These are phyloP conservation scores for Naganishia sp. DNA, from an alignment of 1,284 basidiomycete genomes.

Conservation along the genomic window DNA sequence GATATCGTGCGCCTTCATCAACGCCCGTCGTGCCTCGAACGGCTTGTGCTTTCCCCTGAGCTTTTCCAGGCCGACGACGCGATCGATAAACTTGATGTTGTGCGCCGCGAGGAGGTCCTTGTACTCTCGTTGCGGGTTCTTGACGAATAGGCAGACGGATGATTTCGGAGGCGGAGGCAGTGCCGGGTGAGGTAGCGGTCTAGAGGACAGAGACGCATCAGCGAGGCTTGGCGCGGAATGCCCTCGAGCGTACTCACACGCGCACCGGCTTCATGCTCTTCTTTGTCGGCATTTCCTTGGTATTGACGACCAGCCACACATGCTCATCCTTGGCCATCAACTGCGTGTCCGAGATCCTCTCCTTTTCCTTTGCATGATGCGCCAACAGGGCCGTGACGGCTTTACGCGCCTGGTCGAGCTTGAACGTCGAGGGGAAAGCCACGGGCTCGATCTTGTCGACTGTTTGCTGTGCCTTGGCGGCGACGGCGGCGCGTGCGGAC, in stretches of 20 bases:
- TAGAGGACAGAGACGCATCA: slow-evolving; percentile 46
- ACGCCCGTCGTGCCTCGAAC: slow-evolving; percentile 80
- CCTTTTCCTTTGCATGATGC: slow-evolving; percentile 66
- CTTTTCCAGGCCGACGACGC: slow-evolving; percentile 89
- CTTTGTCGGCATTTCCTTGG: slow-evolving; percentile 74
- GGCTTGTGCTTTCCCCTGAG: slow-evolving; percentile 90
- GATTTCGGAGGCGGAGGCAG: slow-evolving; percentile 74
- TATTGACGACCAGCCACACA: slow-evolving; percentile 80
- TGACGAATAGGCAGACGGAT: slow-evolving; percentile 84
- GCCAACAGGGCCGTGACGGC: slow-evolving; percentile 74
- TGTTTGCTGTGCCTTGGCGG: slow-evolving; percentile 1
- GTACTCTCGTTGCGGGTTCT: slow-evolving; percentile 94
- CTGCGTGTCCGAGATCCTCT: slow-evolving; percentile 69
- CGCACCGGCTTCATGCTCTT: slow-evolving; percentile 77
- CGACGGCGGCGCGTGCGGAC: slow-evolving; percentile 10
- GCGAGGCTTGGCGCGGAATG: neutral
- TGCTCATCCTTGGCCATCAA: slow-evolving; percentile 79
- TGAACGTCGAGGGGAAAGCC: slow-evolving; percentile 55
- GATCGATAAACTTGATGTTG: slow-evolving; percentile 80
- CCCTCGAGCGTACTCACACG: slow-evolving; percentile 63
- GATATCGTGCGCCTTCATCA: slow-evolving; percentile 84
- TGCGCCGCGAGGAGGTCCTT: slow-evolving; percentile 82
- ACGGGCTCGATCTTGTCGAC: slow-evolving; percentile 30
- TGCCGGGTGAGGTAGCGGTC: slow-evolving; percentile 72
- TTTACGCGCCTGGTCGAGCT: slow-evolving; percentile 68